A percentile compares a stretch with the other conserved stretches of the same genome.
These are phyloP conservation scores for Fusarium circinatum DNA, from an alignment of 2,329 filamentous ascomycete species.

Conservation along the genomic window DNA sequence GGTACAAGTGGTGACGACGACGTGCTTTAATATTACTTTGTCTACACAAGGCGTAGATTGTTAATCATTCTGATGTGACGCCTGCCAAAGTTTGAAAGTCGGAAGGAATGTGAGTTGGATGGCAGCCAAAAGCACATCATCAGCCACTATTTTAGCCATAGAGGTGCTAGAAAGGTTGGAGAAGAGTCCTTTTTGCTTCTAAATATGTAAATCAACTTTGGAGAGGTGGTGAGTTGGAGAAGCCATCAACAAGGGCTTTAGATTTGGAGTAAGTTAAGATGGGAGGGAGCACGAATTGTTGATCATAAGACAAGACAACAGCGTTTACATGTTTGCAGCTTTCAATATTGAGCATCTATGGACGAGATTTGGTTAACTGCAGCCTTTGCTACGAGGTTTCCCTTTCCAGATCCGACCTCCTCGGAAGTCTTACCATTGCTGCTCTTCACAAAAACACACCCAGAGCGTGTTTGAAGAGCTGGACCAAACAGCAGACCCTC, in stretches of 20 bases:
- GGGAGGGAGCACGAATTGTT: constrained; percentile 16
- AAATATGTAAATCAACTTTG: not conserved
- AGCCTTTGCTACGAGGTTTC: constrained; percentile 16
- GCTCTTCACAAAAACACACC: constrained; percentile 10
- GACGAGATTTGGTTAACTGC: not conserved
- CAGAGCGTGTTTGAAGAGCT: constrained; percentile 32
- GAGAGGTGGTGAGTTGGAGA: constrained; percentile 24
- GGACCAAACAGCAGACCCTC: constrained; percentile 32
- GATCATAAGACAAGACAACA: constrained; percentile 5
- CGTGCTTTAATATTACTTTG: not conserved
- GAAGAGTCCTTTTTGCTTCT: constrained; percentile 12
- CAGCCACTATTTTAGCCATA: constrained; percentile 12
- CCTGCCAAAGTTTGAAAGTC: not conserved
- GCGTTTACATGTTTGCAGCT: not conserved
- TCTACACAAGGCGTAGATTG: not conserved
- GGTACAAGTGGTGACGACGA: not conserved
- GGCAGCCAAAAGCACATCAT: constrained; percentile 24
- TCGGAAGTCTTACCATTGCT: constrained; percentile 2
- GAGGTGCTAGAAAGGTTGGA: constrained; percentile 12
- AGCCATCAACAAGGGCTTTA: constrained; percentile 2
- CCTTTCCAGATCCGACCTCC: constrained; percentile 12
- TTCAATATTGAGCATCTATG: not conserved
- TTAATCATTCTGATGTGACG: not conserved
- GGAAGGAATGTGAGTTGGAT: constrained; percentile 10
- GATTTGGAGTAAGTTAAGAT: constrained; percentile 27